These are phyloP conservation scores for Setaria viridis DNA, from an alignment of 202 grass and related monocot genomes.

Conservation along the genomic window DNA sequence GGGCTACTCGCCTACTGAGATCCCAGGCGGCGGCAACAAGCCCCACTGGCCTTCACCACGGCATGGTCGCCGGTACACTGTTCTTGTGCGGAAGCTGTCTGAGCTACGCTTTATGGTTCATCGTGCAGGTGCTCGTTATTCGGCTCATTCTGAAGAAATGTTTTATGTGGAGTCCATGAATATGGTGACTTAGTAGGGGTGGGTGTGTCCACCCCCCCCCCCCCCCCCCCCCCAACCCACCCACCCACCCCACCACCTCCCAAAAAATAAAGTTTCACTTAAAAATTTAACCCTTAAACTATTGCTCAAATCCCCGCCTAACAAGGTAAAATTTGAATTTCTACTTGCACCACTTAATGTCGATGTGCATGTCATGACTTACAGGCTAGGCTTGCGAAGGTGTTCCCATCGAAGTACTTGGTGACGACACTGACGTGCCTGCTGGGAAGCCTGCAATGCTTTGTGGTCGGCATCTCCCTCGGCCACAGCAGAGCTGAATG, in stretches of 20 bases:
- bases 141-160: too few relatives aligned
- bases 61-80: slow-evolving; percentile 25
- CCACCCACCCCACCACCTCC: too few relatives aligned
- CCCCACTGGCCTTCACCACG: not conserved
- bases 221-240: too few relatives aligned
- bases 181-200: too few relatives aligned
- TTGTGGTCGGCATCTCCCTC: slow-evolving; percentile 3
- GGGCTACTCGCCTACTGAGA: slow-evolving; percentile 28
- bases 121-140: slow-evolving; percentile 33
- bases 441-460: slow-evolving; percentile 20
- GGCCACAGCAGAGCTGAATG: slow-evolving; percentile 5
- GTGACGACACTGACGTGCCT: slow-evolving; percentile 38
- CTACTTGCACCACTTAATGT: too few relatives aligned
- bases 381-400: slow-evolving; percentile 33
- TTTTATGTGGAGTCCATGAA: not conserved
- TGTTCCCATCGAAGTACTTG: slow-evolving; percentile 33
- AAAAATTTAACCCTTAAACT: too few relatives aligned
- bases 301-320: too few relatives aligned
- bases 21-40: too few relatives aligned
- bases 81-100: slow-evolving; percentile 43
- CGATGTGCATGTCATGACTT: too few relatives aligned
- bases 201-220: too few relatives aligned
- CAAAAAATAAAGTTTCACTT: too few relatives aligned
- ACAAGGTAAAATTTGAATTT: too few relatives aligned
- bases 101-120: slow-evolving; percentile 51